A percentile compares a stretch with the other conserved stretches of the same genome.
Evolutionary conservation across 805 yeast species (phyloP).

Genomic region (Blastobotrys chiropterorum): DNA sequence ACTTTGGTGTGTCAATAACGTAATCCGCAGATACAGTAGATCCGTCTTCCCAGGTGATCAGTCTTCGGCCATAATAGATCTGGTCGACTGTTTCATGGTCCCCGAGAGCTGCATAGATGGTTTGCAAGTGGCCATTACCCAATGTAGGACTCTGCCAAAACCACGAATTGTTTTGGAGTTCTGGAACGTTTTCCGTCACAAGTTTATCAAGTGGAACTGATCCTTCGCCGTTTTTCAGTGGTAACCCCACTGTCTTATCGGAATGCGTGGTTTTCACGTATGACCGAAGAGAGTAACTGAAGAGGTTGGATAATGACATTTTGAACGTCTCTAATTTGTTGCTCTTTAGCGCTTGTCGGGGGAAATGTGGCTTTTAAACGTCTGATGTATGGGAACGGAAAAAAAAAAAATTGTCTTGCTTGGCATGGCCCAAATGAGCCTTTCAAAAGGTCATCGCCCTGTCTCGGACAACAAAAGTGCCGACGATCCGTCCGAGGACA

Average conservation of each 20-base stretch:
- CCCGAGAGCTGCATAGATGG: slow-evolving; percentile 57
- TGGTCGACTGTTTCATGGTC: slow-evolving; percentile 45
- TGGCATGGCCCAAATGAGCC: too few species aligned
- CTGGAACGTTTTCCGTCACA: slow-evolving; percentile 37
- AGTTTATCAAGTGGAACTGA: slow-evolving; percentile 25
- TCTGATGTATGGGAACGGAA: neutral
- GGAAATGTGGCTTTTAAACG: neutral
- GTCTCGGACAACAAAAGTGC: neutral
- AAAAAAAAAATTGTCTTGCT: neutral
- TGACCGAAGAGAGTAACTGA: slow-evolving; percentile 8
- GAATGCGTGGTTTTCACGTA: slow-evolving; percentile 24
- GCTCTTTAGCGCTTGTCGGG: neutral
- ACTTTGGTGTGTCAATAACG: slow-evolving; percentile 39
- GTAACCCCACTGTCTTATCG: slow-evolving; percentile 13
- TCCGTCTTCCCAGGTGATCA: slow-evolving; percentile 56
- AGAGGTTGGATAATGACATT: slow-evolving; percentile 7
- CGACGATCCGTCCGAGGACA: neutral
- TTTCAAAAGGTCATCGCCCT: neutral
- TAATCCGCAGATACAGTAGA: slow-evolving; percentile 74
- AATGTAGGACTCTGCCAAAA: slow-evolving; percentile 57
- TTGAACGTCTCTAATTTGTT: neutral
- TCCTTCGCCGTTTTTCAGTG: slow-evolving; percentile 17
- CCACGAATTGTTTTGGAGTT: slow-evolving; percentile 41
- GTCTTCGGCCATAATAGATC: slow-evolving; percentile 74
- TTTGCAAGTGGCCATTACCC: slow-evolving; percentile 72